Percentiles rank a stretch among this genome's conserved stretches.
These are phyloP conservation scores for Samsoniella hepiali DNA, from an alignment of 2,329 filamentous ascomycete genomes.

Conservation along the genomic window DNA sequence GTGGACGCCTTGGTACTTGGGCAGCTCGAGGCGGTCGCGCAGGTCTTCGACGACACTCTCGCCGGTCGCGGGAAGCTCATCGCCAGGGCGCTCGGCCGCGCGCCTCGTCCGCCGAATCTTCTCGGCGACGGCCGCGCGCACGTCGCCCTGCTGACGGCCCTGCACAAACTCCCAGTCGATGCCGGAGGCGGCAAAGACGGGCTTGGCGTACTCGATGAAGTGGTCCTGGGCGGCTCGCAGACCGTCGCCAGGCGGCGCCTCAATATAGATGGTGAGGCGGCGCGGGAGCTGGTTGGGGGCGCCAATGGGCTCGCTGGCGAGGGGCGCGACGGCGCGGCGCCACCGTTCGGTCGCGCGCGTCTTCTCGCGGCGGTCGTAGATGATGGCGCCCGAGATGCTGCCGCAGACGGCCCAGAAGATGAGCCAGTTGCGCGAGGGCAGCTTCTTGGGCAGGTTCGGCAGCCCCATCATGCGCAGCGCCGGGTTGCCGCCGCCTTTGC, in stretches of 20 bases:
- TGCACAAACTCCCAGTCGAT: constrained; percentile 96
- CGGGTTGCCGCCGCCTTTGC: constrained; percentile 53
- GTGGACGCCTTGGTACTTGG: constrained; percentile 67
- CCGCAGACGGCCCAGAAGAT: constrained; percentile 84
- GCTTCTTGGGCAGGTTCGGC: constrained; percentile 74
- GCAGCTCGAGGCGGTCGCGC: constrained; percentile 63
- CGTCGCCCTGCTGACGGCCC: constrained; percentile 86
- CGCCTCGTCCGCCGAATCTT: constrained; percentile 71
- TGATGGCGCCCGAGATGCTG: constrained; percentile 72
- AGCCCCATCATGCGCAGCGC: constrained; percentile 79
- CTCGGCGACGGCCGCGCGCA: constrained; percentile 82
- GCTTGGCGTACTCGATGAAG: constrained; percentile 94
- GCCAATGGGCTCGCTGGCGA: constrained; percentile 72
- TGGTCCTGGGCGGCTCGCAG: constrained; percentile 85
- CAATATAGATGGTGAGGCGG: constrained; percentile 80
- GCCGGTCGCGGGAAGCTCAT: constrained; percentile 44
- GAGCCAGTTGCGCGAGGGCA: constrained; percentile 96
- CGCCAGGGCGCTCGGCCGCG: constrained; percentile 51
- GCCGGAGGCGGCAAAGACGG: constrained; percentile 81
- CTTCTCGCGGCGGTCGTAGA: constrained; percentile 93
- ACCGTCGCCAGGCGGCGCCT: constrained; percentile 82
- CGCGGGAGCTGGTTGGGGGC: constrained; percentile 69
- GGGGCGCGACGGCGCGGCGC: constrained; percentile 78
- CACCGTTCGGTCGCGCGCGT: constrained; percentile 81
- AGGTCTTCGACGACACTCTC: constrained; percentile 59